These are phyloP conservation scores for Begonia peltatifolia DNA, from an alignment of 306 rosid genomes.

Conservation along the genomic window DNA sequence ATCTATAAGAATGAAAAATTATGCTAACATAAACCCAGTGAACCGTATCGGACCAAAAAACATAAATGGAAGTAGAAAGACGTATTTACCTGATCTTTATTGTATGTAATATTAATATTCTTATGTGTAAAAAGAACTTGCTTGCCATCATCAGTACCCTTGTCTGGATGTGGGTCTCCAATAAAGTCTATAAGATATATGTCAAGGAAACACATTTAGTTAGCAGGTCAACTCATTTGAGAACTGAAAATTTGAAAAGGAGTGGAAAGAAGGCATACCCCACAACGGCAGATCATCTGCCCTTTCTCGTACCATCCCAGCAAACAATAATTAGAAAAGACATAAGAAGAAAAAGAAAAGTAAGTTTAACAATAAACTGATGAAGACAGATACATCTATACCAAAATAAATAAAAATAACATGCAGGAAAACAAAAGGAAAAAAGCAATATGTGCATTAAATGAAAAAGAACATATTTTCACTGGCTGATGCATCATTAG, in stretches of 20 bases:
- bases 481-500: too few relatives aligned
- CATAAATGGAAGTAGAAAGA: neutral
- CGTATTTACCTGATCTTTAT: conserved; percentile 78
- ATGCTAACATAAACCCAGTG: conserved; percentile 3
- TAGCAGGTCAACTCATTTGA: neutral
- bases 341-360: conserved; percentile 12
- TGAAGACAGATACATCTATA: neutral
- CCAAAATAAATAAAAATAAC: neutral
- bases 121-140: conserved; percentile 86
- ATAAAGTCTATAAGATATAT: conserved; percentile 56
- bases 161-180: conserved; percentile 75
- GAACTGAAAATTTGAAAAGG: neutral
- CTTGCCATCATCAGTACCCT: conserved; percentile 65
- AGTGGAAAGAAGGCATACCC: conserved; percentile 43
- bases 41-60: conserved; percentile 2
- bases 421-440: neutral
- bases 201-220: conserved; percentile 1
- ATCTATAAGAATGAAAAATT: conserved; percentile 34
- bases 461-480: too few relatives aligned
- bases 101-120: conserved; percentile 52
- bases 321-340: conserved; percentile 16
- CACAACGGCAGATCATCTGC: conserved; percentile 97
- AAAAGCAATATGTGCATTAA: too few relatives aligned
- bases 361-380: conserved; percentile 20
- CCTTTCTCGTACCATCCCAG: conserved; percentile 24